Evolutionary conservation across 495 filamentous ascomycete species (phyloP), one percentile per base, ranked within the genome.

Genomic region (Hyphodiscus hymeniophilus): DNA sequence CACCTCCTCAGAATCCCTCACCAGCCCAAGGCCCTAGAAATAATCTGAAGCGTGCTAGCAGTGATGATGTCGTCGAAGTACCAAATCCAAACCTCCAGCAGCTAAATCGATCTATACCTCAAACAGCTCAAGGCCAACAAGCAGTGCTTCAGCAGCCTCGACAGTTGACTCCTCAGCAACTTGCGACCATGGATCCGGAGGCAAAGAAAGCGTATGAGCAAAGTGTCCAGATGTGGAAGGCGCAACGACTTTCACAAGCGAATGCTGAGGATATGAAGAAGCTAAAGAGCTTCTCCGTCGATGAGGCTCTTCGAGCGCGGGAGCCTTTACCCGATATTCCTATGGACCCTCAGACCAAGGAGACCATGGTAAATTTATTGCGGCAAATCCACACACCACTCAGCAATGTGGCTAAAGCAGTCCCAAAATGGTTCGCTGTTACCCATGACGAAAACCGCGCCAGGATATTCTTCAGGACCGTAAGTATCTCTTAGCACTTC

Each of bases 61-160:
- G 71, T 33, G 85, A 89, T 47, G 85, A 89, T 46, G 58, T 72
- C 7, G 61, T 69, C 13, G 84, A 85, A 49, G 65, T 71, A 20
- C 69, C 69, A 21, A 72, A 71, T 44, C 68, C 76, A 59, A 66
- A 64, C 34, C 26, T 45, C n/a, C 66, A 65, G n/a, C 60, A 46
- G n/a, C 48, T 57, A 13, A 8, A 30, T 38, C 59, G 53, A 16
- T 24, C 54, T 7, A 18, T 26, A 30, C 38, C 35, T 23, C 52
- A 52, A 33, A 47, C 42, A 24, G 23, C 38, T 26, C 56, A 52
- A 28, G 34, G 7, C 20, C 59, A 72, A 48, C 52, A 57, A 20
- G 31, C 56, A 36, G 16, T 42, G 3, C 47, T 60, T 13, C 62
- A 66, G 15, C 57, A 58, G 18, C 59, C 58, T 18, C 49, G 56